These are phyloP conservation scores for Sophora flavescens DNA, from an alignment of 306 rosid species.

Conservation along the genomic window DNA sequence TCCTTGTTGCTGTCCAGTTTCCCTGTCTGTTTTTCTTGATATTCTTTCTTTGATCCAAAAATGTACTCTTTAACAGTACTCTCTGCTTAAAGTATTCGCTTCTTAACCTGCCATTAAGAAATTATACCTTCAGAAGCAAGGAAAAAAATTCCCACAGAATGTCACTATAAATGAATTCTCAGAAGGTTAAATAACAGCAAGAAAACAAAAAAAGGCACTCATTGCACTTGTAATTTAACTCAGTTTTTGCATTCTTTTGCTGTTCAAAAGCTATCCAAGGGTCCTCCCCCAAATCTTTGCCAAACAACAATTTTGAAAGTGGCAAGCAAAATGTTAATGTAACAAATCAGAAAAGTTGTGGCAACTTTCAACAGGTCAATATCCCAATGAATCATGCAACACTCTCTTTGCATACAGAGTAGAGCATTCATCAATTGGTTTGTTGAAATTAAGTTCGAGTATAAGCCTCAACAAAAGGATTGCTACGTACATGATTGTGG, in stretches of 20 bases:
- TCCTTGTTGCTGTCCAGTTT: conserved; percentile 59
- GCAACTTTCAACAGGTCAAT: background rate
- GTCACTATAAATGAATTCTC: background rate
- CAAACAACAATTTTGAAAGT: background rate
- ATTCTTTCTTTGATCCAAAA: conserved; percentile 64
- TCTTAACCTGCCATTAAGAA: conserved; percentile 69
- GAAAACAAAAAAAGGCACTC: background rate
- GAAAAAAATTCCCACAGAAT: too few species aligned
- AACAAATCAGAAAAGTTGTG: too few species aligned
- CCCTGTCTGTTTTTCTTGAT: conserved; percentile 53
- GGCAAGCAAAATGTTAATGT: too few species aligned
- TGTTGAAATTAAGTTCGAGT: background rate
- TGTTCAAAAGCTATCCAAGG: background rate
- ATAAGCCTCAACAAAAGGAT: conserved; percentile 2
- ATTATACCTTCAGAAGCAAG: conserved; percentile 42
- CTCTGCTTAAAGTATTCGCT: conserved; percentile 68
- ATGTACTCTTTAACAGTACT: conserved; percentile 64
- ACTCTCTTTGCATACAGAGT: background rate
- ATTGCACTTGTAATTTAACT: conserved; percentile 6
- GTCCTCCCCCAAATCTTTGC: background rate
- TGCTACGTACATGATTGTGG: background rate
- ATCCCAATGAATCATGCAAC: background rate
- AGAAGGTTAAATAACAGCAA: background rate
- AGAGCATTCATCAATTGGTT: background rate
- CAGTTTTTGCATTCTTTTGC: background rate